Evolutionary conservation across 2,329 filamentous ascomycete species (phyloP), one percentile per base, ranked within the genome.

Genomic region (Fusarium tjaetaba): DNA sequence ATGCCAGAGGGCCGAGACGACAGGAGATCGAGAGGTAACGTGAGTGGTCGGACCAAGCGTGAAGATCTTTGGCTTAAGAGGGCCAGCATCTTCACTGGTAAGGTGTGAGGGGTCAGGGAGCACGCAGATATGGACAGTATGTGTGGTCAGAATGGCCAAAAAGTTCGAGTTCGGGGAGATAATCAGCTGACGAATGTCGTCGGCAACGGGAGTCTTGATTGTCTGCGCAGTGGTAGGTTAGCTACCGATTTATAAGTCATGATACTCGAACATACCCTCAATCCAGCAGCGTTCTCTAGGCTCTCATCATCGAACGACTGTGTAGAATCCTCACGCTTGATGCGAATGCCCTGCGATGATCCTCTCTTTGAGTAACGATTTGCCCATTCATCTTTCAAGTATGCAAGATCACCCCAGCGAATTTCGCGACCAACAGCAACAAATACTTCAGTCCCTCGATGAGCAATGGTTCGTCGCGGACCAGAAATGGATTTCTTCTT

Each of bases 41-140:
- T 98, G 96, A 7, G 93, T 95, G 6, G 94, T 97, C 36, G 95
- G 95, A 3, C 96, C 96, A n/a, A 98, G 87, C 26, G 96, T 96
- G 84, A 94, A 97, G 60, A 94, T 94, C 81, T 94, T 97, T 36
- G 95, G 87, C 79, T 93, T 94, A 77, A 97, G 87, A 10, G 92
- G 90, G 15, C 88, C 87, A 52, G 84, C 86, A 78, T 96, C 94
- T 51, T 88, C 86, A 67, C 90, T 88, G 22, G 90, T 91, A 38
- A 98, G 89, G 77, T 95, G 92, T 14, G 92, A 90, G 2, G 92
- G 86, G 74, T 97, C 93, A 32, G 96, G 96, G 9, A 98, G 87
- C n/a, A 95, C 86, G 63, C 94, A 92, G 76, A 98, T 91, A 79
- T 97, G 94, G 46, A 97, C 90, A 4, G 95, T 98, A 79, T 98